Evolutionary conservation across 345 rosid genomes (phyloP).

Genomic region (Ricinus communis): DNA sequence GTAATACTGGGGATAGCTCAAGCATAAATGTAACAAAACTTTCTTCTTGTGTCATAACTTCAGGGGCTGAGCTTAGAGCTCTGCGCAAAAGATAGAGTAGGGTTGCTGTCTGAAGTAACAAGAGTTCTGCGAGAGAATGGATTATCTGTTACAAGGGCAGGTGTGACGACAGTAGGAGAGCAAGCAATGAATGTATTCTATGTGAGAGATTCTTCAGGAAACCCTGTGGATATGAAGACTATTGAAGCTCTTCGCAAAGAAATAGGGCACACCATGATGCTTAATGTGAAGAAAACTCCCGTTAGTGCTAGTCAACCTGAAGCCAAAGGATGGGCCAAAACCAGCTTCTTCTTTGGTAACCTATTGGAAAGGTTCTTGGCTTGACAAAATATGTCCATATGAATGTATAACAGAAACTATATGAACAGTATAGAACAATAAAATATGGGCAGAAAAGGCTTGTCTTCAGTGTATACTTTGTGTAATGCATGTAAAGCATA

Average conservation of each 20-base stretch:
- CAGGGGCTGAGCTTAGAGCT: conserved; percentile 90
- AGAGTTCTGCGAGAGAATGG: conserved; percentile 87
- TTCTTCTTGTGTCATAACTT: background rate
- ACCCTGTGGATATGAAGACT: conserved; percentile 73
- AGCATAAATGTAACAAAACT: background rate
- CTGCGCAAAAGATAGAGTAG: conserved; percentile 82
- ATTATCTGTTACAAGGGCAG: conserved; percentile 75
- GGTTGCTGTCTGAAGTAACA: conserved; percentile 80
- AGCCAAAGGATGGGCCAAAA: conserved; percentile 66
- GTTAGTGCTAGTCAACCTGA: conserved; percentile 44
- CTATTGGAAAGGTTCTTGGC: conserved; percentile 76
- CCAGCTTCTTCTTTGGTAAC: conserved; percentile 88
- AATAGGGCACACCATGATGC: conserved; percentile 81
- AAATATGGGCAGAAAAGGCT: conserved; percentile 15
- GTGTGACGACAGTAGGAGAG: conserved; percentile 81
- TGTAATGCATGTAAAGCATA: background rate
- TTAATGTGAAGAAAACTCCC: conserved; percentile 71
- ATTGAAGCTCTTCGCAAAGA: conserved; percentile 78
- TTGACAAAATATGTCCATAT: conserved; percentile 35
- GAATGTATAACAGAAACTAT: conserved; percentile 1
- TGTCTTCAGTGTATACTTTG: conserved; percentile 2
- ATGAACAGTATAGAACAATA: conserved; percentile 24
- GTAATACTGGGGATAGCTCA: too few species aligned
- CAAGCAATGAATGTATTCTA: conserved; percentile 85
- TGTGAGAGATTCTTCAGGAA: conserved; percentile 82